Percentiles rank a stretch among this genome's conserved stretches.
phyloP scores from a whole-genome alignment of 179 eudicot species.

The Spergularia azorica region DNA sequence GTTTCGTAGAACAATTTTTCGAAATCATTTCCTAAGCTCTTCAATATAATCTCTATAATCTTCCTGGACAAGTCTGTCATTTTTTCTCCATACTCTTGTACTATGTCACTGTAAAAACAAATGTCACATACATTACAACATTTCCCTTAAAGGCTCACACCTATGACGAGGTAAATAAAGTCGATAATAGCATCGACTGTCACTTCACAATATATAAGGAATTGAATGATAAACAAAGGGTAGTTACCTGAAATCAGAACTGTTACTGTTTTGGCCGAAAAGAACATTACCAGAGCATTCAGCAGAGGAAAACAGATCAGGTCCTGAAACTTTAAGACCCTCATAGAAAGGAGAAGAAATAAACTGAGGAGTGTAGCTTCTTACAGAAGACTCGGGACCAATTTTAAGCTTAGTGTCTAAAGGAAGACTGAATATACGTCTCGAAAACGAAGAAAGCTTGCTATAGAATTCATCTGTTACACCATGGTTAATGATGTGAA shows the following conservation, averaged over 20 bases:
- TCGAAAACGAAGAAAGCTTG: slow-evolving; percentile 45
- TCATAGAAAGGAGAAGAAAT: slow-evolving; percentile 90
- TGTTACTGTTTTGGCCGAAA: slow-evolving; percentile 30
- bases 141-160: background rate
- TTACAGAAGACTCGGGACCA: slow-evolving; percentile 62
- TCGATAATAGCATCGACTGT: too few relatives aligned
- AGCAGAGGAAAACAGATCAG: slow-evolving; percentile 72
- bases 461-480: slow-evolving; percentile 51
- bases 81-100: slow-evolving; percentile 61
- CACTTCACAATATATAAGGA: too few relatives aligned
- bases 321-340: slow-evolving; percentile 70
- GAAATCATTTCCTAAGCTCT: slow-evolving; percentile 54
- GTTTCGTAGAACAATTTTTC: slow-evolving; percentile 42
- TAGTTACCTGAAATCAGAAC: slow-evolving; percentile 64
- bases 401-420: slow-evolving; percentile 60
- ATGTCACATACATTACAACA: slow-evolving; percentile 2
- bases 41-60: slow-evolving; percentile 48
- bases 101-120: slow-evolving; percentile 49
- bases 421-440: slow-evolving; percentile 55
- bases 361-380: slow-evolving; percentile 77
- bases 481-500: slow-evolving; percentile 76
- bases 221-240: background rate
- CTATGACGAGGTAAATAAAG: background rate
- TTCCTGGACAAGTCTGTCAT: slow-evolving; percentile 55
- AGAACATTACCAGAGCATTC: slow-evolving; percentile 50